Conservation (phyloP, 352 stramenopile genomes). For the Thraustotheca clavata region DNA sequence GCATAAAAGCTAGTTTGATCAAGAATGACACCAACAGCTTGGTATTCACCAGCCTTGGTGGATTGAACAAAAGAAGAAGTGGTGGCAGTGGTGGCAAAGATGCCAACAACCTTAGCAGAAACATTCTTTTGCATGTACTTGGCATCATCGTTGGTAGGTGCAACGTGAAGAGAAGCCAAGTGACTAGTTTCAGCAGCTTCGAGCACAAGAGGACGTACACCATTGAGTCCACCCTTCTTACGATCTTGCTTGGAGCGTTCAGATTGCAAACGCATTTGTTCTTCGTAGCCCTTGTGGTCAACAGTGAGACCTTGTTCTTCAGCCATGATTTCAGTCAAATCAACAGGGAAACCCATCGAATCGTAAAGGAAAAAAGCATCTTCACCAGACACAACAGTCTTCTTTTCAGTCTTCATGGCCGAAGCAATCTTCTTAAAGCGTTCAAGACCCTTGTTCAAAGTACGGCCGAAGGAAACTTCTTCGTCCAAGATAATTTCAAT, state of each 20-base stretch:
- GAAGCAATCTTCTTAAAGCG: constrained; percentile 85
- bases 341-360: constrained; percentile 97
- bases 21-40: constrained; percentile 92
- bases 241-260: constrained; percentile 82
- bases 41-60: constrained; percentile 67
- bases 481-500: constrained; percentile 96
- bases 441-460: constrained; percentile 91
- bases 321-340: constrained; percentile 97
- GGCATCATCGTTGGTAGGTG: constrained; percentile 82
- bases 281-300: constrained; percentile 89
- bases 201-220: constrained; percentile 82
- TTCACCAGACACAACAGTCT: constrained; percentile 84
- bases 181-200: constrained; percentile 92
- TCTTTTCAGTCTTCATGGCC: constrained; percentile 47
- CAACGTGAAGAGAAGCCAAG: constrained; percentile 76
- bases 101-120: constrained; percentile 81
- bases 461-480: constrained; percentile 92
- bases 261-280: constrained; percentile 86
- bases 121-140: constrained; percentile 94
- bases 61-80: constrained; percentile 76
- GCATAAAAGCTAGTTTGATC: constrained; percentile 98
- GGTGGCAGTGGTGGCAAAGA: constrained; percentile 90
- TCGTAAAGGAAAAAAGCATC: constrained; percentile 99
- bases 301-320: constrained; percentile 92
- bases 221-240: constrained; percentile 74